phyloP scores from a whole-genome alignment of 768 basidiomycete genomes.

The Lentinula raphanica region DNA sequence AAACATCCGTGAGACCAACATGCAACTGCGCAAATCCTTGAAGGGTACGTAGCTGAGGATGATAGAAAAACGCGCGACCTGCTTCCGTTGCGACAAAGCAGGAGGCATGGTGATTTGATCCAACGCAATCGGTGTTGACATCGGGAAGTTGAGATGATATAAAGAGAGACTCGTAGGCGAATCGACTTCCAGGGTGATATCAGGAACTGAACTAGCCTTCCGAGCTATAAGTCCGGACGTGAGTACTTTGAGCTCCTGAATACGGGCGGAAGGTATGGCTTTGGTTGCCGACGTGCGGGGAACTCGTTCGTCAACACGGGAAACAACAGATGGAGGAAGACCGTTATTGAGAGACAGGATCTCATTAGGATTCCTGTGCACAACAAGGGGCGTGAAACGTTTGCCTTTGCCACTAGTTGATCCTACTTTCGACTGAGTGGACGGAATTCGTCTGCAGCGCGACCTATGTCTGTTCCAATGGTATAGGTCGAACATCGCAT shows the following conservation, averaged over 20 bases:
- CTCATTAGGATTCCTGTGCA: constrained; percentile 12
- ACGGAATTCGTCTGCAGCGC: not conserved
- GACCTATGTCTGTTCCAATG: not conserved
- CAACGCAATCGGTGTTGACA: constrained; percentile 19
- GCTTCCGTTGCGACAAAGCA: constrained; percentile 51
- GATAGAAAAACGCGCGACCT: constrained; percentile 46
- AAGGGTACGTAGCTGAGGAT: constrained; percentile 44
- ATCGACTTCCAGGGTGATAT: constrained; percentile 1
- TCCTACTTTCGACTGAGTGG: no score
- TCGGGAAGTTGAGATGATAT: constrained; percentile 32
- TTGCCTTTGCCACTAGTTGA: constrained; percentile 1
- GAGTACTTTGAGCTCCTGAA: not conserved
- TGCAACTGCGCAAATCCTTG: constrained; percentile 39
- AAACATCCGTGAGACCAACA: constrained; percentile 53
- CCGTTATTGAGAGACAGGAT: not conserved
- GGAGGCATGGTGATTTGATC: constrained; percentile 51
- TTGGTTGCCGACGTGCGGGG: no score
- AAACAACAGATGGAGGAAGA: not conserved
- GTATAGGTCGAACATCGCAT: not conserved
- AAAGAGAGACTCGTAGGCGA: constrained; percentile 3
- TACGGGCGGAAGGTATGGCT: not conserved
- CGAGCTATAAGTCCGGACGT: constrained; percentile 14
- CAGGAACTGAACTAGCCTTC: not conserved
- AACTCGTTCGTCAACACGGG: no score
- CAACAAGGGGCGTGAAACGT: constrained; percentile 27